These are phyloP conservation scores for Spiraea crenata DNA, from an alignment of 331 rosid genomes.

Conservation along the genomic window DNA sequence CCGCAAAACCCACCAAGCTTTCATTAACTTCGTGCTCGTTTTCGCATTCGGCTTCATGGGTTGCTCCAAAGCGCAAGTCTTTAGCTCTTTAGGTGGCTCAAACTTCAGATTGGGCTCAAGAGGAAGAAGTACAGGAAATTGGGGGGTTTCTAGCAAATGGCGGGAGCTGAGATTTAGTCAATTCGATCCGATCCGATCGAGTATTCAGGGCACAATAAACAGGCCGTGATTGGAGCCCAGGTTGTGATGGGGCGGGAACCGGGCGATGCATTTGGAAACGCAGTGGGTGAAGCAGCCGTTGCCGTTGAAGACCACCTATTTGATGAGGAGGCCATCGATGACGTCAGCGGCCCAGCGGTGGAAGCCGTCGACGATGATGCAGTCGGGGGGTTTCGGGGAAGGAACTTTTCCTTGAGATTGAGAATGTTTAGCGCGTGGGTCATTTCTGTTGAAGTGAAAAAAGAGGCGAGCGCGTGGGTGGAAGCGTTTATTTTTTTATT, in stretches of 20 bases:
- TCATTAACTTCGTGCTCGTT: too few relatives aligned
- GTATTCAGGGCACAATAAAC: constrained; percentile 46
- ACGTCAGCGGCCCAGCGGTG: constrained; percentile 54
- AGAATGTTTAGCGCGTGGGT: too few relatives aligned
- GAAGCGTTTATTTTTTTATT: too few relatives aligned
- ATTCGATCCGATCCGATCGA: constrained; percentile 30
- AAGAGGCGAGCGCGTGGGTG: too few relatives aligned
- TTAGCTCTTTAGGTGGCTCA: too few relatives aligned
- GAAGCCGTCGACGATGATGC: constrained; percentile 44
- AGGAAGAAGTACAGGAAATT: too few relatives aligned
- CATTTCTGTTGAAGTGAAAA: too few relatives aligned
- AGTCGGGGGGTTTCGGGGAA: constrained; percentile 36
- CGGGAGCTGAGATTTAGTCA: constrained; percentile 13
- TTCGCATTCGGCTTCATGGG: too few relatives aligned
- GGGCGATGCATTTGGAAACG: constrained; percentile 4
- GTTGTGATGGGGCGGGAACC: constrained; percentile 33
- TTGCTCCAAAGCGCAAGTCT: too few relatives aligned
- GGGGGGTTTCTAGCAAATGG: background rate
- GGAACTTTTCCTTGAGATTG: too few relatives aligned
- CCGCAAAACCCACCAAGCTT: too few relatives aligned
- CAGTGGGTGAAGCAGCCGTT: constrained; percentile 37
- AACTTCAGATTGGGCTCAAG: too few relatives aligned
- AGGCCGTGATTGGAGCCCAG: constrained; percentile 39
- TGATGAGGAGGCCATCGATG: constrained; percentile 39
- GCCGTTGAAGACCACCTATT: constrained; percentile 43